Conservation (phyloP, 2,329 filamentous ascomycete genomes). For the Colletotrichum acutatum region DNA sequence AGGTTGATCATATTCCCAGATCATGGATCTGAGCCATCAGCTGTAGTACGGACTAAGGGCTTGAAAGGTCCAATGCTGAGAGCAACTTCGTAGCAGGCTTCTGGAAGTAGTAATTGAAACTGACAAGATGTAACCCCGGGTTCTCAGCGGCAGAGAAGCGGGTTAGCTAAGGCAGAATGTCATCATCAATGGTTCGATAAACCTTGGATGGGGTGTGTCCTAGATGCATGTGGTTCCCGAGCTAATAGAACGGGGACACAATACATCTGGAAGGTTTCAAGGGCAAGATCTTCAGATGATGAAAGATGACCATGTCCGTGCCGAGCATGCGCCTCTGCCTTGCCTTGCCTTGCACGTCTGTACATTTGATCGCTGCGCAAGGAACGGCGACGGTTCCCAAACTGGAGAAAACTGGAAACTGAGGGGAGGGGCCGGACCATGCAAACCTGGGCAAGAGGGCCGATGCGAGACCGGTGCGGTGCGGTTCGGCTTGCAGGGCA, state of each 20-base stretch:
- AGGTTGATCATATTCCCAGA: too few relatives aligned
- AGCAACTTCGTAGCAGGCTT: neutral
- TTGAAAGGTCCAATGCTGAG: neutral
- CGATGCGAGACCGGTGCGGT: constrained; percentile 29
- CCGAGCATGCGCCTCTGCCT: neutral
- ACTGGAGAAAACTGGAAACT: neutral
- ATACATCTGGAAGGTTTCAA: neutral
- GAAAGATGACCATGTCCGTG: neutral
- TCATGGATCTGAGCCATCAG: too few relatives aligned
- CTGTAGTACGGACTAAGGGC: neutral
- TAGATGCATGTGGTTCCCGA: neutral
- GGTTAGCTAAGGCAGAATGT: neutral
- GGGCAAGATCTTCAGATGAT: neutral
- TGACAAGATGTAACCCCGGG: neutral
- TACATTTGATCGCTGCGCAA: neutral
- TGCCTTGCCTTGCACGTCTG: neutral
- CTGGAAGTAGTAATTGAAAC: neutral
- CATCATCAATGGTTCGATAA: neutral
- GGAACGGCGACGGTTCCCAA: neutral
- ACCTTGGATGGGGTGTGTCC: neutral
- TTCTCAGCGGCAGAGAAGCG: neutral
- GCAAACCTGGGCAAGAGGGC: constrained; percentile 6
- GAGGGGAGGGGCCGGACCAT: neutral
- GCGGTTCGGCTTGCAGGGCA: neutral
- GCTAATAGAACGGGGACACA: neutral